These are phyloP conservation scores for Metschnikowia colocasiae DNA, from an alignment of 805 yeast species.

Conservation along the genomic window DNA sequence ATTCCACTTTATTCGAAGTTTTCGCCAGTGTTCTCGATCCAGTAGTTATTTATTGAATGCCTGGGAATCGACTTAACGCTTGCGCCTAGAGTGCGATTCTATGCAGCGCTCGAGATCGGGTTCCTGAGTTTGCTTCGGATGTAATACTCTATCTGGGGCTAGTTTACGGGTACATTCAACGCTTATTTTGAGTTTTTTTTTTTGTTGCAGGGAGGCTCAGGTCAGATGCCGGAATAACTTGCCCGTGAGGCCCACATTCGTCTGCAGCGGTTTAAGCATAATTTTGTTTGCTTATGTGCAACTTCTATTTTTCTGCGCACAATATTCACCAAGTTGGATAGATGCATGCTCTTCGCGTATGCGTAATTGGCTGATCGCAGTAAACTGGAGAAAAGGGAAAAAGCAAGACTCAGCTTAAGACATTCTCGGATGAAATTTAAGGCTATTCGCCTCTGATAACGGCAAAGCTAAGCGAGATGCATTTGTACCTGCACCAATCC, in stretches of 20 bases:
- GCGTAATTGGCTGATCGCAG: neutral
- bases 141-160: neutral
- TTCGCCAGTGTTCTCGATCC: neutral
- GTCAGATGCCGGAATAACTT: neutral
- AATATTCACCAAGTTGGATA: neutral
- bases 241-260: neutral
- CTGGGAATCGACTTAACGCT: neutral
- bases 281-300: neutral
- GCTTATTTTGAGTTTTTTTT: neutral
- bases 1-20: neutral
- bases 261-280: neutral
- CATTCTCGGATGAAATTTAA: constrained; percentile 1
- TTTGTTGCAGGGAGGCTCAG: neutral
- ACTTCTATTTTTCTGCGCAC: neutral
- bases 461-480: neutral
- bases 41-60: neutral
- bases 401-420: neutral
- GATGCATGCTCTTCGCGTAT: constrained; percentile 2
- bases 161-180: neutral
- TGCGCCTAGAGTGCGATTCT: neutral
- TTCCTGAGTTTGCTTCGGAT: no score
- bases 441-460: neutral
- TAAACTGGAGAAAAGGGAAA: neutral
- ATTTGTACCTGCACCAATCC: neutral
- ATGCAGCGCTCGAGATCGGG: neutral